Evolutionary conservation across 2,329 filamentous ascomycete genomes (phyloP).

Genomic region (Davidsoniella neocaledoniae): DNA sequence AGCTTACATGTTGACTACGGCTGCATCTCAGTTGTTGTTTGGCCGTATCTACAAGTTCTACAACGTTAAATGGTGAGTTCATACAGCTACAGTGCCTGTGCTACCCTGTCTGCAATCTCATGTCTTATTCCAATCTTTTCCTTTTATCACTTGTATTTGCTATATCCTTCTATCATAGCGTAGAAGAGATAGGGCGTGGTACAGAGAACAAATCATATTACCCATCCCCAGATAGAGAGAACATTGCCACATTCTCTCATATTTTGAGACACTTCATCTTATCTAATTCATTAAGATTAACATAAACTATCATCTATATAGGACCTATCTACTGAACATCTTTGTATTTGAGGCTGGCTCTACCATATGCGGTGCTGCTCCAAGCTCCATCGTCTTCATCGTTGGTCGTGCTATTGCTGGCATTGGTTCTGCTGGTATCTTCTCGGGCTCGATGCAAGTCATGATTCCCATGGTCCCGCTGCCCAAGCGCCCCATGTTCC

Average conservation of each 20-base stretch:
- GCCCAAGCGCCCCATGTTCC: conserved; percentile 41
- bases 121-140: no score
- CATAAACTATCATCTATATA: background rate
- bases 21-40: conserved; percentile 34
- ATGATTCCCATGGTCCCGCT: conserved; percentile 43
- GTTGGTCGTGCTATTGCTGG: conserved; percentile 40
- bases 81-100: no score
- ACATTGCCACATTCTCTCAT: background rate
- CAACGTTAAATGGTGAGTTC: conserved; percentile 26
- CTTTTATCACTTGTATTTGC: no score
- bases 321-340: conserved; percentile 30
- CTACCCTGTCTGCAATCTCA: background rate
- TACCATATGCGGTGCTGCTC: conserved; percentile 36
- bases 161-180: background rate
- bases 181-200: no score
- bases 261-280: no score
- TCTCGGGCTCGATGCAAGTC: conserved; percentile 38
- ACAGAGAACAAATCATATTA: no score
- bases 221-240: no score
- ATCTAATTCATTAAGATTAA: background rate
- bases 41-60: conserved; percentile 35
- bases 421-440: conserved; percentile 38
- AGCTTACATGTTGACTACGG: conserved; percentile 41
- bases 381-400: conserved; percentile 36
- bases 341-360: conserved; percentile 38